Conservation (phyloP, 2,329 filamentous ascomycete species). For the Penicillium psychrosexuale region DNA sequence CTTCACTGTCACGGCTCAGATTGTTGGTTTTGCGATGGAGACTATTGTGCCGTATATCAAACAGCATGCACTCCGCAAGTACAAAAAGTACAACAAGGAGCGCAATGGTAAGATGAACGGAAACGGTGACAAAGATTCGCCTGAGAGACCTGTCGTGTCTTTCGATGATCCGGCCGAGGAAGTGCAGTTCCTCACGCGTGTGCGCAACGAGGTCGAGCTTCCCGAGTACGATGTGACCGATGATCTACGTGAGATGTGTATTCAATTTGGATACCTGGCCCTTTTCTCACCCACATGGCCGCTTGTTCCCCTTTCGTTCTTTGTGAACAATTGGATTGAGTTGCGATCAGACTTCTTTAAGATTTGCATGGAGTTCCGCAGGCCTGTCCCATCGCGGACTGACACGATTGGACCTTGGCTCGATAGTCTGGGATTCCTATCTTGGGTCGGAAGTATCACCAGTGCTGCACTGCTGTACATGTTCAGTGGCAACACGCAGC, state of each 20-base stretch:
- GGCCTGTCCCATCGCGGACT: slow-evolving; percentile 82
- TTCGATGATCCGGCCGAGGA: slow-evolving; percentile 73
- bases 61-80: slow-evolving; percentile 73
- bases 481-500: slow-evolving; percentile 65
- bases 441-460: slow-evolving; percentile 90
- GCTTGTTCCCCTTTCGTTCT: slow-evolving; percentile 79
- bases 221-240: slow-evolving; percentile 85
- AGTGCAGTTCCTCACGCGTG: slow-evolving; percentile 73
- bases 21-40: slow-evolving; percentile 85
- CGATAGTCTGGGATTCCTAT: slow-evolving; percentile 78
- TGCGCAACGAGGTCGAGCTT: slow-evolving; percentile 79
- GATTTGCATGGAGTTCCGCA: slow-evolving; percentile 84
- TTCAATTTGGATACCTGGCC: slow-evolving; percentile 85
- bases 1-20: slow-evolving; percentile 91
- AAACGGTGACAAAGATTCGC: slow-evolving; percentile 23
- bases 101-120: slow-evolving; percentile 23
- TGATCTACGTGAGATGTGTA: slow-evolving; percentile 91
- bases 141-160: slow-evolving; percentile 41
- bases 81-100: slow-evolving; percentile 44
- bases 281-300: slow-evolving; percentile 96
- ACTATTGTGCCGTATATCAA: slow-evolving; percentile 82
- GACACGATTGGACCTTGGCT: slow-evolving; percentile 97
- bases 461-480: slow-evolving; percentile 85
- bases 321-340: slow-evolving; percentile 96
- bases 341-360: slow-evolving; percentile 92